Conservation (phyloP, 2,329 filamentous ascomycete species). For the Colletotrichum kahawae region DNA sequence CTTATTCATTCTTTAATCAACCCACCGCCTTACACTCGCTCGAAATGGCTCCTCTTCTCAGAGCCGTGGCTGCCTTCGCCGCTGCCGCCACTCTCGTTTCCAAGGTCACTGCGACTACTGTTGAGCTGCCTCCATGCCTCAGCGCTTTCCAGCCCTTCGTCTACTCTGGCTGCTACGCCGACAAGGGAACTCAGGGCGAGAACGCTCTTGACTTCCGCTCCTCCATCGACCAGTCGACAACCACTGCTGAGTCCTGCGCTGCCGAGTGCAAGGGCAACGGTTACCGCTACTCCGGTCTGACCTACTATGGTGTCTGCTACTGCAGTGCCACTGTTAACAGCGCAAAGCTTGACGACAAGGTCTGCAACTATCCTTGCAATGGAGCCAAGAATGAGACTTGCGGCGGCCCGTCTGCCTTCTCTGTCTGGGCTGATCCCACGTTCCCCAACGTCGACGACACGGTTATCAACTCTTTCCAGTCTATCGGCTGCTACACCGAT, state of each 20-base stretch:
- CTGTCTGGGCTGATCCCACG: conserved; percentile 54
- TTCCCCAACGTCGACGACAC: conserved; percentile 48
- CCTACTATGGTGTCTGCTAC: conserved; percentile 59
- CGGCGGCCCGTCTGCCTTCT: conserved; percentile 52
- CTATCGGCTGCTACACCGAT: conserved; percentile 67
- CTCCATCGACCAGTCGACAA: conserved; percentile 45
- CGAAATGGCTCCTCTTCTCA: conserved; percentile 36
- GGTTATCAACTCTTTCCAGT: conserved; percentile 57
- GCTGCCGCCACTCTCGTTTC: conserved; percentile 40
- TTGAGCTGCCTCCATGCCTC: conserved; percentile 49
- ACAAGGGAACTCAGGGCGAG: conserved; percentile 29
- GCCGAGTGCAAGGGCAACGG: conserved; percentile 57
- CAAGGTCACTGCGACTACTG: conserved; percentile 44
- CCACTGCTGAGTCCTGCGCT: conserved; percentile 48
- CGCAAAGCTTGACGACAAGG: conserved; percentile 54
- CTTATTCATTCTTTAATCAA: conserved; percentile 16
- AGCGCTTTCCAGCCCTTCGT: conserved; percentile 51
- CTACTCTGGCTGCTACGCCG: conserved; percentile 53
- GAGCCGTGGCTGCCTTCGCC: conserved; percentile 39
- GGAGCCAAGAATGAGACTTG: conserved; percentile 50
- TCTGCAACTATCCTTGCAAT: conserved; percentile 63
- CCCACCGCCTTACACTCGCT: conserved; percentile 33
- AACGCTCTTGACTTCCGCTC: conserved; percentile 47
- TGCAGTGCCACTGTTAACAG: conserved; percentile 56
- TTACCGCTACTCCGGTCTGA: conserved; percentile 55